A percentile compares a stretch with the other conserved stretches of the same genome.
phyloP scores from a whole-genome alignment of 805 yeast genomes.

The Kluyveromyces nonfermentans region DNA sequence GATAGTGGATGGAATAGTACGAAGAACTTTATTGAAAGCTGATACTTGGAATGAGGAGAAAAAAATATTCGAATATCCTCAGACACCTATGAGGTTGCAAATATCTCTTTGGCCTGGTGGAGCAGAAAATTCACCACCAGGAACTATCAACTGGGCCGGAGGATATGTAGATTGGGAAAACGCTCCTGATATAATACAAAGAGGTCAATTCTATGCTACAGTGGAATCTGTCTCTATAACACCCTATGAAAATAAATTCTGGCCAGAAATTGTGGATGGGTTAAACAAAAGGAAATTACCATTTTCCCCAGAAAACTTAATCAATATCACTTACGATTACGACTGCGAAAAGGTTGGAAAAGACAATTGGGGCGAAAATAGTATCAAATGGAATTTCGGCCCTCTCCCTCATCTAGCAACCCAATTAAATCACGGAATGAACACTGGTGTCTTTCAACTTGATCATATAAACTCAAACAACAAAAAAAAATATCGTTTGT shows the following conservation, averaged over 20 bases:
- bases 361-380: not conserved
- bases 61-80: constrained; percentile 49
- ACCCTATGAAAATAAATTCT: constrained; percentile 42
- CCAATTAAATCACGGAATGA: not conserved
- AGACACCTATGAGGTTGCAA: constrained; percentile 69
- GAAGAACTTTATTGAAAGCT: constrained; percentile 52
- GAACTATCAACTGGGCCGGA: constrained; percentile 82
- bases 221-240: constrained; percentile 47
- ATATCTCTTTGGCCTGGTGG: constrained; percentile 79
- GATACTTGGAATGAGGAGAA: constrained; percentile 58
- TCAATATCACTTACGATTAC: constrained; percentile 2
- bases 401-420: not conserved
- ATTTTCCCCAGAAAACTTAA: not conserved
- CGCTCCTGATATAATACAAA: constrained; percentile 55
- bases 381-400: not conserved
- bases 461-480: too few species aligned
- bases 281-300: constrained; percentile 3
- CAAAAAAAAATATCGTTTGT: not conserved
- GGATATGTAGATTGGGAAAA: constrained; percentile 75
- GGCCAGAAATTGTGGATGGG: constrained; percentile 9
- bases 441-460: not conserved
- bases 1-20: constrained; percentile 57
- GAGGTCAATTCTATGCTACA: constrained; percentile 68
- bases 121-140: constrained; percentile 38
- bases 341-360: not conserved